Conservation (phyloP, 2,329 filamentous ascomycete genomes). For the Mollisiaceae sp. region DNA sequence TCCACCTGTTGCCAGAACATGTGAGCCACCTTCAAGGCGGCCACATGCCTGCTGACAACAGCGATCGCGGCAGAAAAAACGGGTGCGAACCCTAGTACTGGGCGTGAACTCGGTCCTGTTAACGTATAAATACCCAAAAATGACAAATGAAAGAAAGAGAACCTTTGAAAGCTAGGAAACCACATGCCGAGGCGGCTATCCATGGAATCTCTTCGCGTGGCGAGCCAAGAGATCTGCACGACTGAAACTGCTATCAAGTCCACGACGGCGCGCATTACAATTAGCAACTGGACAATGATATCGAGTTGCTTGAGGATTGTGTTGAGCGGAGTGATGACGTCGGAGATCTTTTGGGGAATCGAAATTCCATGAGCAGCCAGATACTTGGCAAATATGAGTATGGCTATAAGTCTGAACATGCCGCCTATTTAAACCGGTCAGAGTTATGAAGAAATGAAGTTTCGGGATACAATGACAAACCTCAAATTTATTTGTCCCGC, state of each 20-base stretch:
- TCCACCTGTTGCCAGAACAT: not conserved
- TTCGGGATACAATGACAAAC: not conserved
- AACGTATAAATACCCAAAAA: no score
- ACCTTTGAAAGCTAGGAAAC: not conserved
- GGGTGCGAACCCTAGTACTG: not conserved
- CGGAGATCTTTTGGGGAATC: slow-evolving; percentile 17
- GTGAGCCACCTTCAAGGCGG: no score
- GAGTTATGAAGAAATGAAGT: not conserved
- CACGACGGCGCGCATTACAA: not conserved
- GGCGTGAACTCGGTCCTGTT: no score
- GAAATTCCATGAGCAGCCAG: slow-evolving; percentile 21
- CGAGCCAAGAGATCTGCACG: slow-evolving; percentile 19
- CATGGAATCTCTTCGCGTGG: slow-evolving; percentile 17
- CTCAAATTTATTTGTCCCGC: slow-evolving; percentile 8
- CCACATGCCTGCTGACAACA: no score
- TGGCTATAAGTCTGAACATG: slow-evolving; percentile 20
- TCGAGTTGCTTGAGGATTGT: slow-evolving; percentile 6
- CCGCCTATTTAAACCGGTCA: slow-evolving; percentile 8
- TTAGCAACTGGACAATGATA: slow-evolving; percentile 12
- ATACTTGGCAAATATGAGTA: slow-evolving; percentile 12
- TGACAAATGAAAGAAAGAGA: not conserved
- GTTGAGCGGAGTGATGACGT: slow-evolving; percentile 18
- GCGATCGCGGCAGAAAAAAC: not conserved
- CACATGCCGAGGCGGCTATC: not conserved
- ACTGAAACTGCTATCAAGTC: slow-evolving; percentile 8